Evolutionary conservation across 2,329 filamentous ascomycete genomes (phyloP).

Genomic region (Clarireedia homoeocarpa): DNA sequence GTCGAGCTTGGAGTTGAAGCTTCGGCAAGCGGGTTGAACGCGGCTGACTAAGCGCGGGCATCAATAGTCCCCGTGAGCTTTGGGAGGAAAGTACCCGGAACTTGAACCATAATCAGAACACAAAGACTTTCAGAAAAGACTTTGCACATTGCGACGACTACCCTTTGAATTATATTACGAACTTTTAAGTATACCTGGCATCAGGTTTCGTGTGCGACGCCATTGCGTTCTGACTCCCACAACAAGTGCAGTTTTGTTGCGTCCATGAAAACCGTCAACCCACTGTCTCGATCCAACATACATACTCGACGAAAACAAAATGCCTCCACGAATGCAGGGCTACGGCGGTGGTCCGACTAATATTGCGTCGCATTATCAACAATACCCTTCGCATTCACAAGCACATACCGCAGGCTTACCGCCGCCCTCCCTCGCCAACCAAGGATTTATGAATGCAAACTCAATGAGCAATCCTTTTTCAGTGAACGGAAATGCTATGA

Average conservation of each 20-base stretch:
- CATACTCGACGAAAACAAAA: constrained; percentile 26
- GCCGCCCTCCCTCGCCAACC: constrained; percentile 55
- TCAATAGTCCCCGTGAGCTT: not conserved
- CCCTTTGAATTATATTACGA: not conserved
- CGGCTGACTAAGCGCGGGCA: constrained; percentile 2
- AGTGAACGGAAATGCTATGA: constrained; percentile 42
- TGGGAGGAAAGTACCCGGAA: not conserved
- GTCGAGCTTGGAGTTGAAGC: not conserved
- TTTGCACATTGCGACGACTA: not conserved
- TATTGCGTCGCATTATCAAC: constrained; percentile 34
- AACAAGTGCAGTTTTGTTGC: constrained; percentile 21
- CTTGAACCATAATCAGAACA: constrained; percentile 2
- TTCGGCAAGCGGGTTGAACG: not conserved
- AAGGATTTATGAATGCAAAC: constrained; percentile 64
- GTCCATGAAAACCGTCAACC: constrained; percentile 29
- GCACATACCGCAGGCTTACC: constrained; percentile 40
- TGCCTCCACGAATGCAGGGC: constrained; percentile 30
- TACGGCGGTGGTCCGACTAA: constrained; percentile 28
- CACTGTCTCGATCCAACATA: constrained; percentile 26
- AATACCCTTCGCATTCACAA: constrained; percentile 39
- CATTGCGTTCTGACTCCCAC: not conserved
- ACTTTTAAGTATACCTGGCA: not conserved
- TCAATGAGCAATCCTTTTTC: constrained; percentile 62
- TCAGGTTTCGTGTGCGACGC: not conserved
- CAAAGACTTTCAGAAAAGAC: not conserved